Percentiles rank a stretch among this genome's conserved stretches.
Conservation (phyloP, 345 rosid genomes). For the Citrus unshiu region DNA sequence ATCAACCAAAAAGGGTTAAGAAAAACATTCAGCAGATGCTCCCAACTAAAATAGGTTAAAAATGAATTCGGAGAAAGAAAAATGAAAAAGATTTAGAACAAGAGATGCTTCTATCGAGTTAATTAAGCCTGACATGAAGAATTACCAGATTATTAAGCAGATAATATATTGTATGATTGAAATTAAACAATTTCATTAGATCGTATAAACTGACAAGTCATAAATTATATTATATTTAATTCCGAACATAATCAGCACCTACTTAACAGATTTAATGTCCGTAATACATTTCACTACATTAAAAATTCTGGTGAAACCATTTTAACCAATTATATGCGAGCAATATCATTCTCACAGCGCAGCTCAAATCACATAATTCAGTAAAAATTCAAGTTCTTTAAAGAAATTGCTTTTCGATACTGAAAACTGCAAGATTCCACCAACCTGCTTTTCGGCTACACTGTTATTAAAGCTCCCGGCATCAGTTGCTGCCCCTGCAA, state of each 20-base stretch:
- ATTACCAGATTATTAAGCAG: background rate
- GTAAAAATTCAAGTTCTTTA: background rate
- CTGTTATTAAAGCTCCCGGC: constrained; percentile 86
- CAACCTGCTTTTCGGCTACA: constrained; percentile 81
- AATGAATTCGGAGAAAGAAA: background rate
- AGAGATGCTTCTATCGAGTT: background rate
- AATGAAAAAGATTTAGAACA: background rate
- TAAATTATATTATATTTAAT: background rate
- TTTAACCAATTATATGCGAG: background rate
- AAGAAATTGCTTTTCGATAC: background rate
- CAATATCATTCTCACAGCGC: background rate
- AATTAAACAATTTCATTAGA: background rate
- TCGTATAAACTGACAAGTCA: background rate
- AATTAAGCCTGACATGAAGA: background rate
- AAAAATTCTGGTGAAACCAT: background rate
- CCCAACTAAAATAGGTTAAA: background rate
- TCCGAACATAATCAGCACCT: background rate
- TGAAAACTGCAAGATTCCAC: background rate
- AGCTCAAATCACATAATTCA: background rate
- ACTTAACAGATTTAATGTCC: background rate
- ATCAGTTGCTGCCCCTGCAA: constrained; percentile 52
- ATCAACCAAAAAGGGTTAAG: constrained; percentile 6
- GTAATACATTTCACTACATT: background rate
- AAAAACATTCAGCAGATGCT: constrained; percentile 1
- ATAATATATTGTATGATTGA: background rate